Evolutionary conservation across 2,329 filamentous ascomycete genomes (phyloP), one percentile per base, ranked within the genome.

Genomic region (Alternaria arborescens): DNA sequence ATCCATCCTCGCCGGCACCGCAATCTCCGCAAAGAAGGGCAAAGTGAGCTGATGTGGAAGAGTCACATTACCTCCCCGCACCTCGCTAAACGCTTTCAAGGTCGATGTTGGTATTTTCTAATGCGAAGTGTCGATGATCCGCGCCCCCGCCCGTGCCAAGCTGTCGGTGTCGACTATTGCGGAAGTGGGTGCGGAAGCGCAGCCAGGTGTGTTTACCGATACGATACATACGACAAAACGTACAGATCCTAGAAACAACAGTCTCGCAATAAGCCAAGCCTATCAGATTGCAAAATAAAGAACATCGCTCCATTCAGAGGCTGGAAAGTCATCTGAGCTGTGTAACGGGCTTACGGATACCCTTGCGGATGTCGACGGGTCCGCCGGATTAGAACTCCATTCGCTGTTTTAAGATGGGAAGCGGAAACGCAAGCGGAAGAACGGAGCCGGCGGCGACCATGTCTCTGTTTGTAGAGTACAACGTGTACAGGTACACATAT

Each of bases 161-260:
- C 52, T 26, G 11, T 46, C 20, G 43, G 40, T 40, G 16, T 51
- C 30, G 36, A 28, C 20, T 28, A 7, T 34, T 60, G 46, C 58
- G 58, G 58, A 60, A 55, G 52, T 40, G 46, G 32, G 38, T 56
- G 52, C 58, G 58, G 58, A 54, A 59, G 56, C 56, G 55, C 30
- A 40, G 22, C 30, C 36, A 10, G 10, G 14, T n/a, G 5, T 20
- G n/a, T 40, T n/a, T 8, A 8, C 36, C 10, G 20, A 22, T 41
- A 41, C 38, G 18, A 41, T 22, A 14, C 38, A 22, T 22, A 41
- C 18, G 38, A 22, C 10, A 41, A 8, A 12, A 41, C 10, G 18
- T 41, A 41, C 18, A 8, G 38, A 41, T 11, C 38, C 22, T 22
- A 22, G 18, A 22, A 22, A 22, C 18, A 22, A 14, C 3, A 8